phyloP scores from a whole-genome alignment of 2,329 filamentous ascomycete genomes.

The Chaetomium globosum region DNA sequence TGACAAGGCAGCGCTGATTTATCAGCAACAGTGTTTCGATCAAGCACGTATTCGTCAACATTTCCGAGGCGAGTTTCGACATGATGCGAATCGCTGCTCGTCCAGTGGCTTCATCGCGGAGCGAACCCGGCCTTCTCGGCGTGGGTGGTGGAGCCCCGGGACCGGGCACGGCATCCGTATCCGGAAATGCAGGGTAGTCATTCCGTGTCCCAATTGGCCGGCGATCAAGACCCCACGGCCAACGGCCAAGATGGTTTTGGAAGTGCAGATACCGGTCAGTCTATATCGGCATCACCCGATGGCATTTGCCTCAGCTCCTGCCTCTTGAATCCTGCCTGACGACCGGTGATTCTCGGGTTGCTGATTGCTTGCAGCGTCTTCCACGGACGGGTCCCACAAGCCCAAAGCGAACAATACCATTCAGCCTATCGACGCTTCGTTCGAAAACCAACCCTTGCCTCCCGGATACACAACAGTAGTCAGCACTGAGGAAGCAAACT shows the following conservation, averaged over 20 bases:
- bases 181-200: slow-evolving; percentile 28
- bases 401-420: slow-evolving; percentile 2
- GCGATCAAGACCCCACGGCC: background rate
- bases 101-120: background rate
- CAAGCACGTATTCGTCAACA: background rate
- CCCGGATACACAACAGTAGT: slow-evolving; percentile 6
- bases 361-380: slow-evolving; percentile 3
- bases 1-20: slow-evolving; percentile 6
- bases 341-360: background rate
- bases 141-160: background rate
- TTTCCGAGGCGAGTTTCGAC: background rate
- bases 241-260: background rate
- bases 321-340: background rate
- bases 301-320: background rate
- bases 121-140: slow-evolving; percentile 1
- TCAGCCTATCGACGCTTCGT: slow-evolving; percentile 28
- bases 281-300: background rate
- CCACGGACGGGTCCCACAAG: background rate
- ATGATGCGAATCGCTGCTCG: background rate
- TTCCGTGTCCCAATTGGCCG: slow-evolving; percentile 30
- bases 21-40: background rate
- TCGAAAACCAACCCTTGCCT: slow-evolving; percentile 25
- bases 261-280: background rate
- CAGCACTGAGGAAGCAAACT: slow-evolving; percentile 13
- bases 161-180: slow-evolving; percentile 25